phyloP scores from a whole-genome alignment of 495 filamentous ascomycete species.

The Aspergillus avenaceus region DNA sequence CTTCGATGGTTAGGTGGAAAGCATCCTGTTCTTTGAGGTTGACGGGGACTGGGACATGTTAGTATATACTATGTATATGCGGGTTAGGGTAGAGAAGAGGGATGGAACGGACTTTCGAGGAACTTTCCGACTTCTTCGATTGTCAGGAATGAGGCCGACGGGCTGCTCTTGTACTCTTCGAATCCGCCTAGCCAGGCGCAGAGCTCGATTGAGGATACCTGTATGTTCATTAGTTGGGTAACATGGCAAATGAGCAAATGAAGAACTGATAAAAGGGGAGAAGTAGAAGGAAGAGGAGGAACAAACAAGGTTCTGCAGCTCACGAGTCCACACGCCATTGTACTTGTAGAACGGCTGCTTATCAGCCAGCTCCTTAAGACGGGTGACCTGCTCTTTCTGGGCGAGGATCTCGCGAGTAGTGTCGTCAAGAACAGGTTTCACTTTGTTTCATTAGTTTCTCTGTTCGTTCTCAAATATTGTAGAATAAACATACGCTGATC shows the following conservation, averaged over 20 bases:
- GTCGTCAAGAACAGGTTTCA: slow-evolving; percentile 43
- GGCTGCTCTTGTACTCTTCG: slow-evolving; percentile 36
- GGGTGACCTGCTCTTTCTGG: slow-evolving; percentile 40
- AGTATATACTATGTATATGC: too few relatives aligned
- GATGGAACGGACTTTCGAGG: slow-evolving; percentile 56
- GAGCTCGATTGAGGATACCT: slow-evolving; percentile 65
- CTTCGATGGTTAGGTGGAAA: slow-evolving; percentile 95
- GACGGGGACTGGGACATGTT: slow-evolving; percentile 72
- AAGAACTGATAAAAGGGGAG: background rate
- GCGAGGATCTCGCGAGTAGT: slow-evolving; percentile 37
- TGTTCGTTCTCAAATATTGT: background rate
- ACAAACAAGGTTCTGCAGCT: slow-evolving; percentile 74
- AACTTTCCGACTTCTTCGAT: slow-evolving; percentile 82
- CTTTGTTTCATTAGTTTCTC: slow-evolving; percentile 9
- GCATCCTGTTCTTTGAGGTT: slow-evolving; percentile 86
- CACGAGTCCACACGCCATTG: slow-evolving; percentile 78
- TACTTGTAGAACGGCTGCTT: slow-evolving; percentile 94
- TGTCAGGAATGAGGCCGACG: slow-evolving; percentile 59
- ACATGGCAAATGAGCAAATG: too few relatives aligned
- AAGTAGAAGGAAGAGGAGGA: background rate
- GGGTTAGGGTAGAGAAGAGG: background rate
- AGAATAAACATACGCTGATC: slow-evolving; percentile 58
- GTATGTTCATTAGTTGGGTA: background rate
- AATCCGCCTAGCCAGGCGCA: slow-evolving; percentile 74
- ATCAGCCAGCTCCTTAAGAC: slow-evolving; percentile 66